Percentiles rank a stretch among this genome's conserved stretches.
Evolutionary conservation across 2,329 filamentous ascomycete genomes (phyloP).

Genomic region (Chrysoporthe cubensis): DNA sequence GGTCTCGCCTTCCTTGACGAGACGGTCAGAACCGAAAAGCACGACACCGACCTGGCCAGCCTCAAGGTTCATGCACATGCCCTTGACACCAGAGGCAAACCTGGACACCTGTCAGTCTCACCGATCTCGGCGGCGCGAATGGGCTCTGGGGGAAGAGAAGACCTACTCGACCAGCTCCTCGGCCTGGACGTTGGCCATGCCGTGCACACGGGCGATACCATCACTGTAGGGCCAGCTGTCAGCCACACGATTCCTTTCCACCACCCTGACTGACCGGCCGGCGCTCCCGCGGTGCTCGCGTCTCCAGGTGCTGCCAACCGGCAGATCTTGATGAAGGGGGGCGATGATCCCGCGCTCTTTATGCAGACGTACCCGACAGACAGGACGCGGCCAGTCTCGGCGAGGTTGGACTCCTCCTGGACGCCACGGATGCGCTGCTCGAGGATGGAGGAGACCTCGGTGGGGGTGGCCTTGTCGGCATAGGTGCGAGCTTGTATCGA

Average conservation of each 20-base stretch:
- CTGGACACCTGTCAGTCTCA: conserved; percentile 50
- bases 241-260: conserved; percentile 30
- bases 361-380: conserved; percentile 86
- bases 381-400: conserved; percentile 98
- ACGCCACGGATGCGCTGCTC: conserved; percentile 99
- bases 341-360: background rate
- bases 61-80: conserved; percentile 99
- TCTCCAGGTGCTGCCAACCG: background rate
- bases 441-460: conserved; percentile 98
- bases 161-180: conserved; percentile 99
- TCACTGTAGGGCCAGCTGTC: conserved; percentile 67
- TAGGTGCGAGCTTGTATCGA: conserved; percentile 81
- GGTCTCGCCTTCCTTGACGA: conserved; percentile 98
- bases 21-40: conserved; percentile 99
- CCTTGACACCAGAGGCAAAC: conserved; percentile 99
- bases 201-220: conserved; percentile 99
- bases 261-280: background rate
- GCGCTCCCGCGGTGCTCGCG: background rate
- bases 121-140: conserved; percentile 22
- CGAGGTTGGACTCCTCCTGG: conserved; percentile 92
- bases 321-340: background rate
- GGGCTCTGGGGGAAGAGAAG: conserved; percentile 17
- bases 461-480: conserved; percentile 94
- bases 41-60: conserved; percentile 99
- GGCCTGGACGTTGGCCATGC: conserved; percentile 99